Conservation (phyloP, 176 grass and related monocot species). For the Eragrostis nindensis region DNA sequence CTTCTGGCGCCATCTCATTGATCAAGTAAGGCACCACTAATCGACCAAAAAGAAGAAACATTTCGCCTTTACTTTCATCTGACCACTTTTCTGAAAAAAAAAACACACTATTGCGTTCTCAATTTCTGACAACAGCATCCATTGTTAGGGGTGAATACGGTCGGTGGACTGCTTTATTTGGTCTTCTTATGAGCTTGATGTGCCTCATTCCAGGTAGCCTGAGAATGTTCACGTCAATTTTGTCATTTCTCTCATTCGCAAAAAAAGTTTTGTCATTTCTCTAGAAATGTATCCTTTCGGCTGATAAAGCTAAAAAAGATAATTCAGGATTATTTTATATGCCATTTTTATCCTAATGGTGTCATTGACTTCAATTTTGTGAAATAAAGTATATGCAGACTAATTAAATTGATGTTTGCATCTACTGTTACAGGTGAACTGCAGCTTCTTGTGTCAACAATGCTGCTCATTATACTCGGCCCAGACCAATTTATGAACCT, state of each 20-base stretch:
- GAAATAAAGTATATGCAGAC: not conserved
- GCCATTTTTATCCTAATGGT: not conserved
- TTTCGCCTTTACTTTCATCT: not conserved
- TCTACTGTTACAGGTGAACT: slow-evolving; percentile 46
- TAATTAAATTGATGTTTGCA: not conserved
- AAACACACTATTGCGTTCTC: not conserved
- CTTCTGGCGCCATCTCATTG: slow-evolving; percentile 51
- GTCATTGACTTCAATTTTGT: not conserved
- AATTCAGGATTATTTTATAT: not conserved
- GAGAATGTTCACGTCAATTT: not conserved
- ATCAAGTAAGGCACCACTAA: slow-evolving; percentile 55
- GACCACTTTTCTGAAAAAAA: not conserved
- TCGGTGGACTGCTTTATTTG: slow-evolving; percentile 65
- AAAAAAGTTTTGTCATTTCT: too few species aligned
- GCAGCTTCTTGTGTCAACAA: slow-evolving; percentile 60
- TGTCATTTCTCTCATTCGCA: not conserved
- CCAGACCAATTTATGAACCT: slow-evolving; percentile 57
- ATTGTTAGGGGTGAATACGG: slow-evolving; percentile 60
- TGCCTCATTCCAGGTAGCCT: slow-evolving; percentile 69
- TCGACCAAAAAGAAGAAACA: not conserved
- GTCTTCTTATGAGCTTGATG: slow-evolving; percentile 62
- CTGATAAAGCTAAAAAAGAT: not conserved
- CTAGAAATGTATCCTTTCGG: not conserved
- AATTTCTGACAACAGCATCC: not conserved
- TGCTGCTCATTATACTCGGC: slow-evolving; percentile 60